phyloP scores from a whole-genome alignment of 2,329 filamentous ascomycete species.

The Pseudogymnoascus sp. region DNA sequence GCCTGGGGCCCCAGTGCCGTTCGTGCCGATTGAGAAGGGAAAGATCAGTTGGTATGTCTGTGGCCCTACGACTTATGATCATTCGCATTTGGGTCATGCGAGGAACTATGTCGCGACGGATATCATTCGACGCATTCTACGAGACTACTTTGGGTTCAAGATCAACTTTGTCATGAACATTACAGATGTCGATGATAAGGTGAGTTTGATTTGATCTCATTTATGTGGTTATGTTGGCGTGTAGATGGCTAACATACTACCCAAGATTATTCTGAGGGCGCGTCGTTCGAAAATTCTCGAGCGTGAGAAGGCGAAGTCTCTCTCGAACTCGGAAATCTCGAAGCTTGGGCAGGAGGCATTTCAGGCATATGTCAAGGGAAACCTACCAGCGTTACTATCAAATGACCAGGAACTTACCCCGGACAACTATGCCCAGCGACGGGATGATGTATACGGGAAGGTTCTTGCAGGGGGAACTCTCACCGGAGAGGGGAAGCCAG shows the following conservation, averaged over 20 bases:
- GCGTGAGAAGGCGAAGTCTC: constrained; percentile 63
- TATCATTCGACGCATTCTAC: constrained; percentile 58
- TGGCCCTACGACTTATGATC: constrained; percentile 62
- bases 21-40: constrained; percentile 22
- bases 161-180: constrained; percentile 67
- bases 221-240: constrained; percentile 10
- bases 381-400: constrained; percentile 42
- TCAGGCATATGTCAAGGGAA: constrained; percentile 45
- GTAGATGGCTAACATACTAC: not conserved
- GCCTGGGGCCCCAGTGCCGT: constrained; percentile 23
- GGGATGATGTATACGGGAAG: constrained; percentile 44
- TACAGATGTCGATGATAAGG: constrained; percentile 58
- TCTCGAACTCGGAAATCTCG: constrained; percentile 38
- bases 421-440: constrained; percentile 40
- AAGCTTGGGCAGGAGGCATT: constrained; percentile 46
- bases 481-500: constrained; percentile 42
- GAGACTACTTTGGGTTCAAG: constrained; percentile 59
- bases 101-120: constrained; percentile 67
- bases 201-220: constrained; percentile 17
- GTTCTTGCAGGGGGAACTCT: constrained; percentile 48
- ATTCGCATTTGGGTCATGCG: constrained; percentile 61
- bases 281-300: constrained; percentile 75
- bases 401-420: constrained; percentile 37
- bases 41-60: constrained; percentile 58
- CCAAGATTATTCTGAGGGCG: constrained; percentile 58